phyloP scores from a whole-genome alignment of 257 asterid species.

The Dorcoceras hygrometricum region DNA sequence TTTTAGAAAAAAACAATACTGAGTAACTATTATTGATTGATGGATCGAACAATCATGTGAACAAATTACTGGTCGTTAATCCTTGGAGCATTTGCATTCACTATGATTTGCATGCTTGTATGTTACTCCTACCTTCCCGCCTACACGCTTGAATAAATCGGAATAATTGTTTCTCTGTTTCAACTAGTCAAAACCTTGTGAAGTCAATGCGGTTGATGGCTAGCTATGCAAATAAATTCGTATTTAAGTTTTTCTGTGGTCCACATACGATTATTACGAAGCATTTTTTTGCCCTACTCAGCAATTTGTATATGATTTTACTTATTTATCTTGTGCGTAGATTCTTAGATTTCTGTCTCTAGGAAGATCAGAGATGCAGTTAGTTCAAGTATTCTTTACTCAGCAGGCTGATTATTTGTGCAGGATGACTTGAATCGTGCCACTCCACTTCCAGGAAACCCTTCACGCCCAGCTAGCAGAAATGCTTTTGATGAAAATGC shows the following conservation, averaged over 20 bases:
- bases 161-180: not conserved
- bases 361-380: slow-evolving; percentile 3
- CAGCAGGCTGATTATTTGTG: slow-evolving; percentile 21
- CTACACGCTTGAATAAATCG: not conserved
- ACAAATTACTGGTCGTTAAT: too few species aligned
- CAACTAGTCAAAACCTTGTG: not conserved
- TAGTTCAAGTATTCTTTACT: not conserved
- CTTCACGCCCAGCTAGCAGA: slow-evolving; percentile 82
- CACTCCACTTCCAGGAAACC: slow-evolving; percentile 59
- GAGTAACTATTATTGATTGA: too few species aligned
- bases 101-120: not conserved
- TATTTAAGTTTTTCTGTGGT: not conserved
- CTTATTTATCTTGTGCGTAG: not conserved
- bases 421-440: slow-evolving; percentile 76
- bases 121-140: not conserved
- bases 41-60: not conserved
- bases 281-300: not conserved
- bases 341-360: not conserved
- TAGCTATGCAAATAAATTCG: not conserved
- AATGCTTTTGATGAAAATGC: slow-evolving; percentile 66
- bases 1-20: not conserved
- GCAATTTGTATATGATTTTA: too few species aligned
- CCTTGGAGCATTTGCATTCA: not conserved
- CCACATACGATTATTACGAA: not conserved
- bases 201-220: not conserved